phyloP scores from a whole-genome alignment of 2,329 filamentous ascomycete species.

The Fusarium tupiense region DNA sequence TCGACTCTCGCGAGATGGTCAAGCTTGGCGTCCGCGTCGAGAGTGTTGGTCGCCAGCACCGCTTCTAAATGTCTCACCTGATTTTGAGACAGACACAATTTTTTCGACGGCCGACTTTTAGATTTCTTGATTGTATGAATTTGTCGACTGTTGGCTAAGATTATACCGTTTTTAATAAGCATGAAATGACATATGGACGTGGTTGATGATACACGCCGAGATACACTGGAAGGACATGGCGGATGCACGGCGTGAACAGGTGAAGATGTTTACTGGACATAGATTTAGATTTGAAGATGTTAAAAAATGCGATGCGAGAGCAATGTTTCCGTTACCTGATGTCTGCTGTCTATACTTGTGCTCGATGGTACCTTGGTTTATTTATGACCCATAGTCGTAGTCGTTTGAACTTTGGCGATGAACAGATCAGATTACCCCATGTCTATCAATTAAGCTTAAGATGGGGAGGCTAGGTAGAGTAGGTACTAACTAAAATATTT shows the following conservation, averaged over 20 bases:
- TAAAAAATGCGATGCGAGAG: conserved; percentile 36
- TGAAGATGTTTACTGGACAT: conserved; percentile 35
- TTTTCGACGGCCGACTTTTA: conserved; percentile 34
- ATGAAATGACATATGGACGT: conserved; percentile 45
- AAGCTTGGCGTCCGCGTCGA: conserved; percentile 63
- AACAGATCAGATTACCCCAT: neutral
- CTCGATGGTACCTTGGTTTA: neutral
- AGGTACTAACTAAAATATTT: neutral
- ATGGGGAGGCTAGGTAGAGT: neutral
- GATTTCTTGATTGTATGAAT: conserved; percentile 43
- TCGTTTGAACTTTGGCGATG: neutral
- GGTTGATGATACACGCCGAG: conserved; percentile 40
- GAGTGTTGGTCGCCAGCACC: conserved; percentile 61
- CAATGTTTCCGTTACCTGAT: conserved; percentile 27
- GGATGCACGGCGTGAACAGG: conserved; percentile 31
- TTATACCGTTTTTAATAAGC: conserved; percentile 47
- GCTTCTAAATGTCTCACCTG: conserved; percentile 45
- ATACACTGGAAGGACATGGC: conserved; percentile 27
- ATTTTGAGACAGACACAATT: conserved; percentile 10
- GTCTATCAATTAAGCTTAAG: neutral
- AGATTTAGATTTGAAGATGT: conserved; percentile 43
- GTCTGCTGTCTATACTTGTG: neutral
- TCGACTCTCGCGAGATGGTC: conserved; percentile 59
- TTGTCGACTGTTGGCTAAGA: conserved; percentile 39
- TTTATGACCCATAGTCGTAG: neutral